phyloP scores from a whole-genome alignment of 768 basidiomycete species.

The Lyophyllum shimeji region DNA sequence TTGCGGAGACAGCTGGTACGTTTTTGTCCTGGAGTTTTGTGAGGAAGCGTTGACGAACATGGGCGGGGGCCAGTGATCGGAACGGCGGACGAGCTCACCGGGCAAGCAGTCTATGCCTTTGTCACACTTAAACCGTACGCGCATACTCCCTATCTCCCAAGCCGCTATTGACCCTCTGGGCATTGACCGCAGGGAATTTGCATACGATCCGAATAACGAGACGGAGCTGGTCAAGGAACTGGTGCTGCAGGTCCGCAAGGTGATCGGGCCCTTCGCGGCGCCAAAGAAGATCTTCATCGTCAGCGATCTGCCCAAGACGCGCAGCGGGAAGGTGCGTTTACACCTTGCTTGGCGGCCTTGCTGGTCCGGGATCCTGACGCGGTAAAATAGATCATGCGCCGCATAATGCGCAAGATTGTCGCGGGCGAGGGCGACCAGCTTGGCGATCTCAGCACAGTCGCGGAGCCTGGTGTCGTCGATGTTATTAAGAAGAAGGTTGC shows the following conservation, averaged over 20 bases:
- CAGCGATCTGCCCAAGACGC: slow-evolving; percentile 87
- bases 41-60: slow-evolving; percentile 1
- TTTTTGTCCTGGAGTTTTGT: slow-evolving; percentile 30
- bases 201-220: slow-evolving; percentile 71
- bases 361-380: too few relatives aligned
- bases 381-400: slow-evolving; percentile 75
- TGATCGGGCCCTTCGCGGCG: slow-evolving; percentile 96
- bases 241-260: slow-evolving; percentile 92
- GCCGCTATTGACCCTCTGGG: neutral
- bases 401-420: slow-evolving; percentile 95
- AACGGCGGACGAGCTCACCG: slow-evolving; percentile 82
- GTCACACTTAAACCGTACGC: slow-evolving; percentile 92
- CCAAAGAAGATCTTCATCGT: slow-evolving; percentile 92
- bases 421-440: slow-evolving; percentile 94
- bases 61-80: slow-evolving; percentile 60
- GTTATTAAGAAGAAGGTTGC: slow-evolving; percentile 80
- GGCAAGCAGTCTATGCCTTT: slow-evolving; percentile 93
- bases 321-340: slow-evolving; percentile 80
- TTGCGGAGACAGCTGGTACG: slow-evolving; percentile 84
- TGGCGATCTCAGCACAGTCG: slow-evolving; percentile 91
- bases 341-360: neutral
- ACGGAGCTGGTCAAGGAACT: slow-evolving; percentile 79
- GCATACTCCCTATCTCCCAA: neutral
- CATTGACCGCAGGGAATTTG: slow-evolving; percentile 58
- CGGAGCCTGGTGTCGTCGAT: slow-evolving; percentile 86